Evolutionary conservation across 805 yeast species (phyloP).

Genomic region (Saturnispora mendoncae): DNA sequence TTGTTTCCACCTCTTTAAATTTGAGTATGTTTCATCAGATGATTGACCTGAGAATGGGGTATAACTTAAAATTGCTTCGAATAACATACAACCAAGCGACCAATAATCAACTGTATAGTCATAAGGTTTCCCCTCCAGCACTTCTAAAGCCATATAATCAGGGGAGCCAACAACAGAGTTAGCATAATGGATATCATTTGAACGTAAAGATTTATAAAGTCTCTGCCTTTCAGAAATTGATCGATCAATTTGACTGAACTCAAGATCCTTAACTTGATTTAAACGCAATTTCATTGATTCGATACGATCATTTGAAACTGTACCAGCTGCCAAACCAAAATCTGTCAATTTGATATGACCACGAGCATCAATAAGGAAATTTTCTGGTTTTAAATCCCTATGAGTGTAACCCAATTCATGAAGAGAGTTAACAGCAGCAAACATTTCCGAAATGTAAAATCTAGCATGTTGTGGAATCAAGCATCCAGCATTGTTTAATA

Average conservation of each 20-base stretch:
- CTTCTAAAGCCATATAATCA: conserved; percentile 98
- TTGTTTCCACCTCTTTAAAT: conserved; percentile 86
- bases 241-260: conserved; percentile 54
- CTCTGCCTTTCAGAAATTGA: conserved; percentile 81
- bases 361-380: conserved; percentile 77
- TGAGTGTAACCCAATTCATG: conserved; percentile 96
- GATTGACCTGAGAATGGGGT: conserved; percentile 95
- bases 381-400: conserved; percentile 93
- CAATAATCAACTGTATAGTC: conserved; percentile 97
- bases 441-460: conserved; percentile 93
- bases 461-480: conserved; percentile 92
- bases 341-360: conserved; percentile 94
- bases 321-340: conserved; percentile 95
- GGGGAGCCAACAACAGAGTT: conserved; percentile 97
- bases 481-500: conserved; percentile 86
- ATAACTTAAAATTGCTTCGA: conserved; percentile 92
- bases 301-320: conserved; percentile 84
- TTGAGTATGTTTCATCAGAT: conserved; percentile 90
- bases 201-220: conserved; percentile 71
- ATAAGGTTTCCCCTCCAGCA: conserved; percentile 84
- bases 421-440: conserved; percentile 83
- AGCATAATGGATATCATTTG: conserved; percentile 76
- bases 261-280: conserved; percentile 61
- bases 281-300: conserved; percentile 78
- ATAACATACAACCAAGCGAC: conserved; percentile 96